Conservation (phyloP, 2,329 filamentous ascomycete genomes). For the Mariannaea sp. region DNA sequence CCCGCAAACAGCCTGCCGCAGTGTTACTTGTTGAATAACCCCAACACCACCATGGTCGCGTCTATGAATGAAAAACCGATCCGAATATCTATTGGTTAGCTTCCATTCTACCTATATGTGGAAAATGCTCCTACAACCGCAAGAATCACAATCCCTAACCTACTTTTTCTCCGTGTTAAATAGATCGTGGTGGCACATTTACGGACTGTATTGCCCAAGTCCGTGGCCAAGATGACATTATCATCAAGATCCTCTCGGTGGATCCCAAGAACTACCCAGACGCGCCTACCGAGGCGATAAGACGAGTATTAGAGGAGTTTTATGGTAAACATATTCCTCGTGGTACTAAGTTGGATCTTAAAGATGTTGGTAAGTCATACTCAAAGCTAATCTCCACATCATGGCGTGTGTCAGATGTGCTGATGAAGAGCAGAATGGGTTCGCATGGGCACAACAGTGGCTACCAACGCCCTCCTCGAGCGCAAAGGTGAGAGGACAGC, state of each 20-base stretch:
- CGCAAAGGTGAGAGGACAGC: constrained; percentile 86
- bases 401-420: too few species aligned
- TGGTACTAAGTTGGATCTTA: constrained; percentile 63
- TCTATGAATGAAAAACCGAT: too few species aligned
- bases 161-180: too few species aligned
- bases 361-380: constrained; percentile 6
- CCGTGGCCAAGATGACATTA: constrained; percentile 69
- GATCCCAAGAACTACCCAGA: constrained; percentile 89
- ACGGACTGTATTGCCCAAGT: constrained; percentile 89
- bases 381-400: constrained; percentile 71
- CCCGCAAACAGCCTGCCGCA: too few species aligned
- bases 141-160: too few species aligned
- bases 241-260: constrained; percentile 86
- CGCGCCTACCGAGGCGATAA: constrained; percentile 86
- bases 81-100: too few species aligned
- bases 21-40: too few species aligned
- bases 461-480: constrained; percentile 87
- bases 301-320: constrained; percentile 81
- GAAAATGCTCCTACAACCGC: too few species aligned
- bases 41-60: too few species aligned
- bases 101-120: too few species aligned
- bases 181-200: too few species aligned
- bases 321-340: constrained; percentile 74
- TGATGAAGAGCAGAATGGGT: constrained; percentile 84
- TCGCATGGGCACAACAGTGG: constrained; percentile 92